Conservation (phyloP, 352 stramenopile genomes). For the Phytophthora ramorum region DNA sequence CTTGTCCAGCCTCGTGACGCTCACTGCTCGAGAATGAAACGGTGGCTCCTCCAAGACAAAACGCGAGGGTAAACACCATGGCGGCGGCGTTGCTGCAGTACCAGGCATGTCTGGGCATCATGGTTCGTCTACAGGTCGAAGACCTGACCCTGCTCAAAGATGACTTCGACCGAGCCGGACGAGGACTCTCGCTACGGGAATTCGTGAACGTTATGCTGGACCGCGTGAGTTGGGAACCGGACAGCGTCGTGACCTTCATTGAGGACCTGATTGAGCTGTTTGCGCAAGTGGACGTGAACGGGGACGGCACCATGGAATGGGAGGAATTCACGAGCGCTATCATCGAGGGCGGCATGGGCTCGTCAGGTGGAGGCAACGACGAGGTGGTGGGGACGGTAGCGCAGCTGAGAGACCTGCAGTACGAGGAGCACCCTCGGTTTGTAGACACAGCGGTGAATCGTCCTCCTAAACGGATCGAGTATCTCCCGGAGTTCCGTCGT, state of each 20-base stretch:
- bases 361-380: constrained; percentile 20
- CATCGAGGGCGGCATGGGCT: constrained; percentile 82
- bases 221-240: constrained; percentile 63
- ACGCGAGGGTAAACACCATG: constrained; percentile 28
- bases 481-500: constrained; percentile 61
- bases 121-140: constrained; percentile 77
- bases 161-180: constrained; percentile 68
- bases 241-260: constrained; percentile 67
- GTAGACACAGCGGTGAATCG: constrained; percentile 56
- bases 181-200: constrained; percentile 59
- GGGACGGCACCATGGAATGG: constrained; percentile 83
- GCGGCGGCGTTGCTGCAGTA: constrained; percentile 73
- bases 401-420: constrained; percentile 72
- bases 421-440: constrained; percentile 71
- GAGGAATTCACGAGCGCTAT: constrained; percentile 87
- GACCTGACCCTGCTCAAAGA: constrained; percentile 68
- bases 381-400: constrained; percentile 43
- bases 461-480: constrained; percentile 65
- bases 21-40: constrained; percentile 18
- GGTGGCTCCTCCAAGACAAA: constrained; percentile 5
- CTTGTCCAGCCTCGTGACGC: constrained; percentile 3
- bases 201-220: constrained; percentile 83
- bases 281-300: constrained; percentile 79
- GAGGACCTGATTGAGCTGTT: constrained; percentile 84
- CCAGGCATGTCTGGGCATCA: constrained; percentile 79